phyloP scores from a whole-genome alignment of 2,329 filamentous ascomycete genomes.

The Diaporthe vexans region DNA sequence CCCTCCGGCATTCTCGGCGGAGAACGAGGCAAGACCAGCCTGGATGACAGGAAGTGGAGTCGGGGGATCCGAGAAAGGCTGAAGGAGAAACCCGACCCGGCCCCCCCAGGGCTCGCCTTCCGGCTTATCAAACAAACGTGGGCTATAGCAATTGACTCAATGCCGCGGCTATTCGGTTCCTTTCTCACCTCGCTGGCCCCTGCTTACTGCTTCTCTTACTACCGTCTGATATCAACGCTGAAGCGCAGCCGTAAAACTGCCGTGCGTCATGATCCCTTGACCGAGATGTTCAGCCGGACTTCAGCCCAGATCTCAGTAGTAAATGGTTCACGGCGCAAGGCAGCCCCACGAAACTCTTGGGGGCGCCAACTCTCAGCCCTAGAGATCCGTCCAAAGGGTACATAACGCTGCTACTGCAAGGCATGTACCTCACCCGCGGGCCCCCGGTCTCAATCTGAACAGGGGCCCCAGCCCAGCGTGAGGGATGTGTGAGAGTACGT shows the following conservation, averaged over 20 bases:
- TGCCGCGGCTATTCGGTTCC: conserved; percentile 6
- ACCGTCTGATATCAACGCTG: conserved; percentile 22
- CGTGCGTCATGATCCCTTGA: conserved; percentile 19
- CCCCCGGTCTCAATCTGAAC: background rate
- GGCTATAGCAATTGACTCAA: conserved; percentile 28
- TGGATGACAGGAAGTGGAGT: conserved; percentile 14
- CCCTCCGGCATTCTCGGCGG: conserved; percentile 4
- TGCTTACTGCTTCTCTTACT: no score
- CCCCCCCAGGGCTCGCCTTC: conserved; percentile 18
- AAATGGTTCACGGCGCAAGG: conserved; percentile 12
- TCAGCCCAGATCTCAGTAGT: conserved; percentile 19
- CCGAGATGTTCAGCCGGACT: conserved; percentile 22
- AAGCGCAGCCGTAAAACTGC: conserved; percentile 23
- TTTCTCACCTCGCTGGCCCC: background rate
- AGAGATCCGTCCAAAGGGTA: conserved; percentile 25
- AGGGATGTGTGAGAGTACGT: conserved; percentile 22
- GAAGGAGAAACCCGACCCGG: conserved; percentile 25
- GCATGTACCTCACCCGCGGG: conserved; percentile 4
- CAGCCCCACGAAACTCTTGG: background rate
- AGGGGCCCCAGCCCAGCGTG: background rate
- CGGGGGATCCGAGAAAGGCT: conserved; percentile 31
- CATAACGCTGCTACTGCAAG: background rate
- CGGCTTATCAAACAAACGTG: conserved; percentile 31
- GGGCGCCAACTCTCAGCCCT: conserved; percentile 22
- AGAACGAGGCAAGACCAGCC: conserved; percentile 33